phyloP scores from a whole-genome alignment of 352 stramenopile genomes.

The Phytophthora tentaculata region DNA sequence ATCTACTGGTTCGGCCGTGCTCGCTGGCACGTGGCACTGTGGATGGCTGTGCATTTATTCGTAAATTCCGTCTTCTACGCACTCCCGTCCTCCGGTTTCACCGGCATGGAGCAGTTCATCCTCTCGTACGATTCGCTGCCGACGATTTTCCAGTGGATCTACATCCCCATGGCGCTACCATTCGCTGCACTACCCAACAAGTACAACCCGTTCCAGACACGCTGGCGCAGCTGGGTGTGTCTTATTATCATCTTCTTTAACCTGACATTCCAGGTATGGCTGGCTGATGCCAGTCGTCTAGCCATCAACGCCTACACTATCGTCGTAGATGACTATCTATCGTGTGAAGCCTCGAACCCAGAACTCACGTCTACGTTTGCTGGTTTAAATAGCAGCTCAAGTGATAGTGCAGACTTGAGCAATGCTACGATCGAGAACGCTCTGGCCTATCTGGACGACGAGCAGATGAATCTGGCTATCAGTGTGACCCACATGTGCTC shows the following conservation, averaged over 20 bases:
- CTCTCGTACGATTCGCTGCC: conserved; percentile 48
- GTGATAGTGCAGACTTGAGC: conserved; percentile 9
- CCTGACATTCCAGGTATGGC: conserved; percentile 78
- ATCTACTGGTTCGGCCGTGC: conserved; percentile 84
- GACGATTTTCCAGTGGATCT: conserved; percentile 74
- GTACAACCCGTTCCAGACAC: conserved; percentile 74
- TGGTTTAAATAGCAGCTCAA: conserved; percentile 38
- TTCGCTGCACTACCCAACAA: conserved; percentile 75
- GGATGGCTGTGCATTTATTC: conserved; percentile 75
- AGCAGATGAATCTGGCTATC: conserved; percentile 45
- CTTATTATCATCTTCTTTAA: conserved; percentile 83
- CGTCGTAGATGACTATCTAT: conserved; percentile 43
- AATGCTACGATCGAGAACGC: conserved; percentile 34
- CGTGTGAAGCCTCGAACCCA: conserved; percentile 44
- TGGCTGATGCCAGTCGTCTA: conserved; percentile 62
- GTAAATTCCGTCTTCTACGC: conserved; percentile 73
- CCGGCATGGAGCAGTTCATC: conserved; percentile 75
- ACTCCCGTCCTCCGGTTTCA: conserved; percentile 63
- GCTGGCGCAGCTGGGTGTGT: conserved; percentile 79
- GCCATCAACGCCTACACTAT: conserved; percentile 54
- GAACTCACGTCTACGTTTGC: conserved; percentile 30
- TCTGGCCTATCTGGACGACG: conserved; percentile 39
- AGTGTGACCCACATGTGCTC: conserved; percentile 58
- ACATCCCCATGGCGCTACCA: conserved; percentile 71
- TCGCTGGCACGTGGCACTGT: conserved; percentile 73